Percentiles rank a stretch among this genome's conserved stretches.
phyloP scores from a whole-genome alignment of 2,329 filamentous ascomycete species.

The Colletotrichum australisinense region DNA sequence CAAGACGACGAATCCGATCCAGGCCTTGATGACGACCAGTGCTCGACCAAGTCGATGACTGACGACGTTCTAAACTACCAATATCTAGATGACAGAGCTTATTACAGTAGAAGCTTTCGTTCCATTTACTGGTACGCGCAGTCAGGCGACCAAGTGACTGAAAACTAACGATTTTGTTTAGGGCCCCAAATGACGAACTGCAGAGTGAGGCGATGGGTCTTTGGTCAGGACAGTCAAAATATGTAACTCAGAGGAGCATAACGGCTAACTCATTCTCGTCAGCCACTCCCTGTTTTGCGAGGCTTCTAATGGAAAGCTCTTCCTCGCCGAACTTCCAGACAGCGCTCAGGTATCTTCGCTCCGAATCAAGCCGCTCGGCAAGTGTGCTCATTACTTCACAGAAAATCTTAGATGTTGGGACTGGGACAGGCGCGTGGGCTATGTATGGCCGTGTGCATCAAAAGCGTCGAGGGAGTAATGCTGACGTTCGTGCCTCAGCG shows the following conservation, averaged over 20 bases:
- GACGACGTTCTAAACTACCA: neutral
- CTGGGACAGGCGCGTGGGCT: neutral
- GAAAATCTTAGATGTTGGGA: neutral
- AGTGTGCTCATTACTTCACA: neutral
- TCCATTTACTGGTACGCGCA: neutral
- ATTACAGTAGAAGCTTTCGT: neutral
- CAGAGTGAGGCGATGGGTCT: neutral
- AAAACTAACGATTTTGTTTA: neutral
- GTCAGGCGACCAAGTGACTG: neutral
- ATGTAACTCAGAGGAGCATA: neutral
- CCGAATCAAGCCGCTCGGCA: neutral
- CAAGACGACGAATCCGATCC: neutral
- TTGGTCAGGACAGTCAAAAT: neutral
- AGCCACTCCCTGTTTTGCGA: neutral
- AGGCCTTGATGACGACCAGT: neutral
- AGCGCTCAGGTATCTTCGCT: neutral
- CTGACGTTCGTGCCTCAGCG: neutral
- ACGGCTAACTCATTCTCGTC: neutral
- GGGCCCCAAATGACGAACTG: neutral
- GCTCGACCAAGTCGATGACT: neutral
- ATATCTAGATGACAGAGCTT: neutral
- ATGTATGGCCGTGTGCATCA: neutral
- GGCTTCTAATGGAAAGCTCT: neutral
- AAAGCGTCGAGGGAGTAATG: neutral
- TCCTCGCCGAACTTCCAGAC: neutral